These are phyloP conservation scores for Silybum marianum DNA, from an alignment of 129 eudicot species.

Conservation along the genomic window DNA sequence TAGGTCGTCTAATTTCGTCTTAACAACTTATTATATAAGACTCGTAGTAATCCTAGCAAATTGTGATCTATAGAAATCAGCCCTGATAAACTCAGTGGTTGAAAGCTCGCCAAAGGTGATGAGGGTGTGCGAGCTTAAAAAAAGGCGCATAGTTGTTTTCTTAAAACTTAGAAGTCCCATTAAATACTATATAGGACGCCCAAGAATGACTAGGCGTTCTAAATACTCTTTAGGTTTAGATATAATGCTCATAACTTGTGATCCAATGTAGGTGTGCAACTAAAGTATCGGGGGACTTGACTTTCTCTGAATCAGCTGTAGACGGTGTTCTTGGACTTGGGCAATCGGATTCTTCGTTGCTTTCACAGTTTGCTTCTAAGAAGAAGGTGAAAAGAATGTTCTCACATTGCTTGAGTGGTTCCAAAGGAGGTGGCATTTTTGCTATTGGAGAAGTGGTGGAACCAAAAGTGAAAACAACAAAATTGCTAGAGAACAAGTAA, in stretches of 20 bases:
- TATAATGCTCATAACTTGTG: constrained; percentile 22
- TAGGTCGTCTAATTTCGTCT: not conserved
- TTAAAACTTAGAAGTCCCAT: not conserved
- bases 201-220: not conserved
- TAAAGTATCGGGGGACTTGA: constrained; percentile 46
- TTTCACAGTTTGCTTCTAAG: constrained; percentile 54
- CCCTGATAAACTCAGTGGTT: too few species aligned
- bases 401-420: constrained; percentile 62
- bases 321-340: constrained; percentile 68
- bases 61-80: too few species aligned
- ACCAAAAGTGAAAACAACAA: constrained; percentile 49
- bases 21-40: not conserved
- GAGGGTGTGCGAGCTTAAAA: too few species aligned
- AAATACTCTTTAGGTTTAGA: constrained; percentile 1
- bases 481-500: constrained; percentile 48
- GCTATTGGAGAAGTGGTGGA: constrained; percentile 60
- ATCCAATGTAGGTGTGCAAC: constrained; percentile 54
- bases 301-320: constrained; percentile 41
- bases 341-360: constrained; percentile 46
- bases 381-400: constrained; percentile 45
- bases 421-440: constrained; percentile 64
- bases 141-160: not conserved
- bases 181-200: not conserved
- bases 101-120: too few species aligned
- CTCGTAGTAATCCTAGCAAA: not conserved